Conservation (phyloP, 2,329 filamentous ascomycete genomes). For the Grosmannia clavigera region DNA sequence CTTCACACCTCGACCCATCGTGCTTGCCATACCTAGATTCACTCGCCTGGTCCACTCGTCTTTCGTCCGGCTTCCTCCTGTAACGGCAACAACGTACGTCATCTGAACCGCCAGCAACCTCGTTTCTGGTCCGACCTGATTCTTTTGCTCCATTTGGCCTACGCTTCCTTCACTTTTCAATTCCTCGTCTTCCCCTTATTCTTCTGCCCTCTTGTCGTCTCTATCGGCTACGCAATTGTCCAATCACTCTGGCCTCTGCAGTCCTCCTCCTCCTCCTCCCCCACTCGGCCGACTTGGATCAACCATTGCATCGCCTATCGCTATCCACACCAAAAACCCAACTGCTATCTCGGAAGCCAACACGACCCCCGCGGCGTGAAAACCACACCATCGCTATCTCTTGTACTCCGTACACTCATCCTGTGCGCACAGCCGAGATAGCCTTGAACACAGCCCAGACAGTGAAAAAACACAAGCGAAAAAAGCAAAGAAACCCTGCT, state of each 20-base stretch:
- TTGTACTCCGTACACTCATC: background rate
- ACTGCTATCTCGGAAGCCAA: constrained; percentile 1
- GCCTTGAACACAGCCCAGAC: background rate
- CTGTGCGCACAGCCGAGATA: background rate
- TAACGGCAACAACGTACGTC: background rate
- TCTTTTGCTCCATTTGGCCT: background rate
- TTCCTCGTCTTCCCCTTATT: background rate
- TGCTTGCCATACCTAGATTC: too few species aligned
- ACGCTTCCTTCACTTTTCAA: background rate
- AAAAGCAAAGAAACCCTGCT: background rate
- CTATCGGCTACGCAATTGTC: background rate
- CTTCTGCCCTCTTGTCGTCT: background rate
- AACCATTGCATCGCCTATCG: background rate
- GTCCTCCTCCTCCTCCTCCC: background rate
- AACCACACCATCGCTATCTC: background rate
- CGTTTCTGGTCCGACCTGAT: background rate
- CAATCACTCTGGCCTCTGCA: background rate
- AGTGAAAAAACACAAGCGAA: background rate
- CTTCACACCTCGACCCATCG: background rate
- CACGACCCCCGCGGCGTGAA: background rate
- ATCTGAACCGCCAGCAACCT: background rate
- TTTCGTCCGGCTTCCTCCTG: background rate
- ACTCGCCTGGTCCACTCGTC: background rate
- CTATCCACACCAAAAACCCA: background rate
- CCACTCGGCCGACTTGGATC: background rate